Conservation (phyloP, 139 green algal genomes). For the Haematococcus sp. region DNA sequence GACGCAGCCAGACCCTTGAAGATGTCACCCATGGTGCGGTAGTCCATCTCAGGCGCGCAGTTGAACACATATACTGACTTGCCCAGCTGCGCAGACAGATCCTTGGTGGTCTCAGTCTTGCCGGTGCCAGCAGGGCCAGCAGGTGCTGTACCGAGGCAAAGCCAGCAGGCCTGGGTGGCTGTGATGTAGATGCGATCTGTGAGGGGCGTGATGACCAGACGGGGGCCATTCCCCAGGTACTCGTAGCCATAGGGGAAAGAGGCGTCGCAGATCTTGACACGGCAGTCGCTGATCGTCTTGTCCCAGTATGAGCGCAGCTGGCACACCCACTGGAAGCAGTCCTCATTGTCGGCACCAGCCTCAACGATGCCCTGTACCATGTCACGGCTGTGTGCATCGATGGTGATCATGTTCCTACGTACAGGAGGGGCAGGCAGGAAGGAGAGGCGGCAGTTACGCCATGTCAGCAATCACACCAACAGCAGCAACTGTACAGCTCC, state of each 20-base stretch:
- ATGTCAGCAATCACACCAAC: no score
- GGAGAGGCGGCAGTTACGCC: background rate
- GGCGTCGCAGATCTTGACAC: conserved; percentile 77
- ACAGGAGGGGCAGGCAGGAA: background rate
- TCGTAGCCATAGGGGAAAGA: conserved; percentile 83
- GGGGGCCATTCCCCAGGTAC: conserved; percentile 79
- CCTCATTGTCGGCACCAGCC: conserved; percentile 34
- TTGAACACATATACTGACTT: conserved; percentile 90
- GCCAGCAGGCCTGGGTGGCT: conserved; percentile 80
- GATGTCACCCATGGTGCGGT: conserved; percentile 84
- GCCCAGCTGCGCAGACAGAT: conserved; percentile 79
- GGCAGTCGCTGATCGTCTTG: conserved; percentile 56
- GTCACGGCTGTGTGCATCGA: conserved; percentile 79
- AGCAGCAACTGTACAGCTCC: no score
- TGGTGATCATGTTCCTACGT: conserved; percentile 82
- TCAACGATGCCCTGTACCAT: conserved; percentile 35
- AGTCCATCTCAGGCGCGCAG: conserved; percentile 85
- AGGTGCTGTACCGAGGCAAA: conserved; percentile 75
- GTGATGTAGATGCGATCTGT: conserved; percentile 88
- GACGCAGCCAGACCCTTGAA: conserved; percentile 81
- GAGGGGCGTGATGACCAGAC: conserved; percentile 80
- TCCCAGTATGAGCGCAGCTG: conserved; percentile 84
- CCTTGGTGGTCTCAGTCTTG: conserved; percentile 87
- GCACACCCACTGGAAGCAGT: conserved; percentile 78
- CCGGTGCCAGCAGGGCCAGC: conserved; percentile 72